These are phyloP conservation scores for Diaporthe sp. DNA, from an alignment of 2,329 filamentous ascomycete species.

Conservation along the genomic window DNA sequence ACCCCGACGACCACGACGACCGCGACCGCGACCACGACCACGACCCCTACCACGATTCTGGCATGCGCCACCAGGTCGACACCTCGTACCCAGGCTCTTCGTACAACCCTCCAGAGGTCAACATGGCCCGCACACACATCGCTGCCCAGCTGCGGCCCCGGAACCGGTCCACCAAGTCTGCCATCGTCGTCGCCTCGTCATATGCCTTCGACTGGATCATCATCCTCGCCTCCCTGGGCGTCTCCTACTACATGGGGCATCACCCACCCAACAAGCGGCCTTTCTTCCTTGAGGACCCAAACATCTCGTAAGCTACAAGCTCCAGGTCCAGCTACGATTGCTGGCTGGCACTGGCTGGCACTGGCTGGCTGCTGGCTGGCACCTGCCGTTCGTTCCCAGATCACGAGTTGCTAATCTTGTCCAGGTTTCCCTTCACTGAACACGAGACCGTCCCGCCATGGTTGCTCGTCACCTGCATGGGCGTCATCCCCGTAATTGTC, in stretches of 20 bases:
- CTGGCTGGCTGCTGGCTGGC: background rate
- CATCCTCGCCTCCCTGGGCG: slow-evolving; percentile 70
- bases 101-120: background rate
- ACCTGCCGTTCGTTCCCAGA: background rate
- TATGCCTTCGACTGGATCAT: slow-evolving; percentile 84
- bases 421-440: slow-evolving; percentile 77
- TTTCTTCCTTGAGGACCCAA: slow-evolving; percentile 80
- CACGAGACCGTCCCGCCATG: slow-evolving; percentile 80
- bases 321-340: background rate
- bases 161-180: slow-evolving; percentile 44
- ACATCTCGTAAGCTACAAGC: slow-evolving; percentile 74
- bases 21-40: slow-evolving; percentile 23
- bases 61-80: slow-evolving; percentile 20
- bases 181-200: slow-evolving; percentile 67
- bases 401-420: background rate
- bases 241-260: slow-evolving; percentile 72
- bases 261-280: slow-evolving; percentile 76
- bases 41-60: slow-evolving; percentile 20
- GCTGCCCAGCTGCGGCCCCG: slow-evolving; percentile 37
- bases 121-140: slow-evolving; percentile 38
- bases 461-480: slow-evolving; percentile 74
- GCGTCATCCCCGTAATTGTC: slow-evolving; percentile 75
- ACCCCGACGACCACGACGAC: slow-evolving; percentile 19
- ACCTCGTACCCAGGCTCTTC: slow-evolving; percentile 31
- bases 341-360: background rate